These are phyloP conservation scores for Alloteropsis semialata DNA, from an alignment of 176 grass and related monocot species.

Conservation along the genomic window DNA sequence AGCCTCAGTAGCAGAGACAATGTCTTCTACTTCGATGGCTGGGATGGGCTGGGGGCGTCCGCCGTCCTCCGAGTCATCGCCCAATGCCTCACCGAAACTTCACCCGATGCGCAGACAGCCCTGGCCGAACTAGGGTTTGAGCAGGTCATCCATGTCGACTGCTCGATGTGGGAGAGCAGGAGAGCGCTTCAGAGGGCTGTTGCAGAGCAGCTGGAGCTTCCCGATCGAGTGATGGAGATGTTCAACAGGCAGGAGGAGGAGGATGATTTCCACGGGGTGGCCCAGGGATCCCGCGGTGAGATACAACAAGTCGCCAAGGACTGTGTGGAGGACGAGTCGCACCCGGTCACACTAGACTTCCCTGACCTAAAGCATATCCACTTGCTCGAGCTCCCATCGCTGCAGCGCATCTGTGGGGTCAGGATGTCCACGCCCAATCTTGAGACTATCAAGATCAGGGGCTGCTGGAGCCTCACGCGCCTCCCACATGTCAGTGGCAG, in stretches of 20 bases:
- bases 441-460: not conserved
- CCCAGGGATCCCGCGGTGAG: not conserved
- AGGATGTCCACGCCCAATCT: not conserved
- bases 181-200: not conserved
- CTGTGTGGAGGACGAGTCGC: too few relatives aligned
- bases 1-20: not conserved
- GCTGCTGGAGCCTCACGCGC: conserved; percentile 26
- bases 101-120: not conserved
- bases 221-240: not conserved
- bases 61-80: not conserved
- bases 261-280: not conserved
- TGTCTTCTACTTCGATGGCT: conserved; percentile 21
- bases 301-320: not conserved
- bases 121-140: not conserved
- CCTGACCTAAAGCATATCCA: not conserved
- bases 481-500: not conserved
- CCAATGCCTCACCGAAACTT: not conserved
- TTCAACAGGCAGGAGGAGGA: not conserved
- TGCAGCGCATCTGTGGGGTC: not conserved
- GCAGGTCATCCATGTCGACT: not conserved
- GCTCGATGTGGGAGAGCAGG: conserved; percentile 11
- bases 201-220: not conserved
- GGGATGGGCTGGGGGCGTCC: conserved; percentile 3
- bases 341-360: not conserved
- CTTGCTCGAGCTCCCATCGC: conserved; percentile 17